These are phyloP conservation scores for Epicoccum sorghinum DNA, from an alignment of 2,329 filamentous ascomycete species.

Conservation along the genomic window DNA sequence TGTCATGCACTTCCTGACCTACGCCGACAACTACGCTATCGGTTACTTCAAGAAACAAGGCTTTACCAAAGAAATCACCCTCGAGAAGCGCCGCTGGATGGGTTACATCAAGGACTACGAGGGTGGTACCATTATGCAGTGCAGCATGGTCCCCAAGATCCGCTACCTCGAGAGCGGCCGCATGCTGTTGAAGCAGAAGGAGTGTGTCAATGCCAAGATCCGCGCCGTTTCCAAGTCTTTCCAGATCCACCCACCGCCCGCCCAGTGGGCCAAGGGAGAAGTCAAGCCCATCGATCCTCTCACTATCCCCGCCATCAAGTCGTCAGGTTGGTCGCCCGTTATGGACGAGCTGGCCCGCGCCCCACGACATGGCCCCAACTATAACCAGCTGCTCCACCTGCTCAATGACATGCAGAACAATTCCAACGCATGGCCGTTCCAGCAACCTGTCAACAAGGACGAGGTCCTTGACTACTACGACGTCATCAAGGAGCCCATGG, in stretches of 20 bases:
- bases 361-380: conserved; percentile 93
- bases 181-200: conserved; percentile 97
- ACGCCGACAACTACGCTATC: conserved; percentile 98
- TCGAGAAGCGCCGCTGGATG: conserved; percentile 94
- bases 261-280: conserved; percentile 77
- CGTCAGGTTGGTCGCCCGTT: conserved; percentile 92
- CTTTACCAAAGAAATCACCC: conserved; percentile 97
- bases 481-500: conserved; percentile 98
- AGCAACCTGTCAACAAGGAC: conserved; percentile 90
- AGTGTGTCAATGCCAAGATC: conserved; percentile 93
- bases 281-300: conserved; percentile 78
- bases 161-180: conserved; percentile 91
- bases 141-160: conserved; percentile 92
- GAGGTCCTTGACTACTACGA: conserved; percentile 99
- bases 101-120: conserved; percentile 99
- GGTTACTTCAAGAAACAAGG: conserved; percentile 99
- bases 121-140: conserved; percentile 99
- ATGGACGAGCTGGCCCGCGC: conserved; percentile 98
- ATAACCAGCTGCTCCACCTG: conserved; percentile 89
- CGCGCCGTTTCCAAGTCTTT: conserved; percentile 88
- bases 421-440: conserved; percentile 90
- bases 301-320: conserved; percentile 82
- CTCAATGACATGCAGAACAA: conserved; percentile 97
- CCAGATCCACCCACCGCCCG: conserved; percentile 82
- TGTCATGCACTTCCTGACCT: conserved; percentile 98